Conservation (phyloP, 352 stramenopile species). For the Globisporangium cylindrosporum region DNA sequence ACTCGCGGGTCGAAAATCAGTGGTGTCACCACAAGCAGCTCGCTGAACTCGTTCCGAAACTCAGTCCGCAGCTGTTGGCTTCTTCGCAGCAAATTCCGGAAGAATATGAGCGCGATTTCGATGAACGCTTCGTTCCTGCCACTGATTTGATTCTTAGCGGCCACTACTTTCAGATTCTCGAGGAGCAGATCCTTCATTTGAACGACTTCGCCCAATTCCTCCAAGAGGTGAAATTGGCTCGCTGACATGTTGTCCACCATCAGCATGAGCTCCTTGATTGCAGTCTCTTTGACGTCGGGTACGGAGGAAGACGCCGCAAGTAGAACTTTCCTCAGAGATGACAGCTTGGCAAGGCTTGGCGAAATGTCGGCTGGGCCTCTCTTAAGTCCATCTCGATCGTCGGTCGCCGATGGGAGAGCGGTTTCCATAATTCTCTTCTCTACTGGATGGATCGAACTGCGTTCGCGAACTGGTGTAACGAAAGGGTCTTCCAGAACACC, state of each 20-base stretch:
- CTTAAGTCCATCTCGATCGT: neutral
- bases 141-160: neutral
- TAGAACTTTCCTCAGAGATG: constrained; percentile 15
- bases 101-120: constrained; percentile 27
- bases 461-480: constrained; percentile 3
- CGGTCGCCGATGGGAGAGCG: constrained; percentile 4
- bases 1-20: constrained; percentile 40
- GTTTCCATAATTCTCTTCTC: constrained; percentile 8
- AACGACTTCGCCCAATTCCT: constrained; percentile 19
- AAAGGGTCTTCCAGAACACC: constrained; percentile 17
- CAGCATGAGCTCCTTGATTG: constrained; percentile 27
- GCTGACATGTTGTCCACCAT: constrained; percentile 18
- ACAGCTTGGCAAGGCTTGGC: constrained; percentile 13
- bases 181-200: constrained; percentile 14
- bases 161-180: neutral
- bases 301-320: neutral
- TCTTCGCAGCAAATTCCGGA: constrained; percentile 43
- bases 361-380: constrained; percentile 17
- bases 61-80: constrained; percentile 31
- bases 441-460: constrained; percentile 1
- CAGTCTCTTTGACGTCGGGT: constrained; percentile 16
- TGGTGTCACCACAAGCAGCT: constrained; percentile 26
- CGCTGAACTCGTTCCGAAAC: constrained; percentile 25
- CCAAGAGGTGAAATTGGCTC: constrained; percentile 16
- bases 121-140: constrained; percentile 12